Evolutionary conservation across 441 rosid species (phyloP).

Genomic region (Arabidopsis lyrata): DNA sequence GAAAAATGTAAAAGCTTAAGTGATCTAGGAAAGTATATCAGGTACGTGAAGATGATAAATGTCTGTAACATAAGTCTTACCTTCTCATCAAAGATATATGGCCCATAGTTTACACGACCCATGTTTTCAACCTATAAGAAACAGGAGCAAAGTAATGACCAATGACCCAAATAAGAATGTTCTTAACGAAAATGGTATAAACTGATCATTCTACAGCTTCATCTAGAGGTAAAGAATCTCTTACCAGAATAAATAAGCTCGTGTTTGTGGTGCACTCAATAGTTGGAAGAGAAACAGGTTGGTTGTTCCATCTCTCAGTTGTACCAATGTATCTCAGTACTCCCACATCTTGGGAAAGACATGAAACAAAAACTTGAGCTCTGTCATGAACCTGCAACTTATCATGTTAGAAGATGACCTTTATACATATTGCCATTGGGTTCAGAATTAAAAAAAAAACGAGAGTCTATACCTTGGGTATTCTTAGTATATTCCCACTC

Average conservation of each 20-base stretch:
- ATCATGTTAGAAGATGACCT: slow-evolving; percentile 17
- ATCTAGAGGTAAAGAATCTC: neutral
- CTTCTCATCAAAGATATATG: slow-evolving; percentile 81
- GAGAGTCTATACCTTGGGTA: slow-evolving; percentile 66
- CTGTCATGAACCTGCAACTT: slow-evolving; percentile 85
- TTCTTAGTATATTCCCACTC: slow-evolving; percentile 58
- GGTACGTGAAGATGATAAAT: neutral
- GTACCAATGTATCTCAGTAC: slow-evolving; percentile 60
- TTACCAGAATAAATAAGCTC: slow-evolving; percentile 77
- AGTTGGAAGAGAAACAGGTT: slow-evolving; percentile 63
- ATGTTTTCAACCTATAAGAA: slow-evolving; percentile 85
- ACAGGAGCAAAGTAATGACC: slow-evolving; percentile 11
- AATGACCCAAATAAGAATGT: slow-evolving; percentile 12
- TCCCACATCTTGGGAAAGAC: slow-evolving; percentile 55
- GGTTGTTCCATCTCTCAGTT: slow-evolving; percentile 82
- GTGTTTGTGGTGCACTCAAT: slow-evolving; percentile 61
- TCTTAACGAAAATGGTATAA: neutral
- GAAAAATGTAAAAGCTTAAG: neutral
- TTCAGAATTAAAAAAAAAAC: slow-evolving; percentile 28
- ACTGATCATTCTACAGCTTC: slow-evolving; percentile 8
- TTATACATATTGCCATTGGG: slow-evolving; percentile 1
- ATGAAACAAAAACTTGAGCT: slow-evolving; percentile 82
- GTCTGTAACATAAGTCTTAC: slow-evolving; percentile 45
- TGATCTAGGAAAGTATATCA: neutral
- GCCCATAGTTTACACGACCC: slow-evolving; percentile 93